A percentile compares a stretch with the other conserved stretches of the same genome.
Evolutionary conservation across 1,139 yeast genomes (phyloP).

Genomic region (Geotrichum carabidarum): DNA sequence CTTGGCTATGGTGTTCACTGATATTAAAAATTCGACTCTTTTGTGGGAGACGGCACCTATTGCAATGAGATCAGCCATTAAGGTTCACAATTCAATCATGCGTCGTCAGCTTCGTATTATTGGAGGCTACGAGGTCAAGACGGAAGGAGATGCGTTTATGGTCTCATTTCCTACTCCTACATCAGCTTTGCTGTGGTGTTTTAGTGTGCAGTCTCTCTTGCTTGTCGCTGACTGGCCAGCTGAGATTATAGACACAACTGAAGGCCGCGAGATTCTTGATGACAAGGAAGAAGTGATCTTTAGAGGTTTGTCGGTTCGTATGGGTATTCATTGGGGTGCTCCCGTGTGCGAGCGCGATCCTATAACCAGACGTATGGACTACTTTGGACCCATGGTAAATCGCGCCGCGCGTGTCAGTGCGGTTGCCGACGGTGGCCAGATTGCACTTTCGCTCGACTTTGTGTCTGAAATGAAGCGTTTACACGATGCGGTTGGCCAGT

Average conservation of each 20-base stretch:
- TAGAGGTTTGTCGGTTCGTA: conserved; percentile 87
- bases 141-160: conserved; percentile 99
- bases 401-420: conserved; percentile 91
- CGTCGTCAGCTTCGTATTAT: conserved; percentile 85
- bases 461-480: conserved; percentile 63
- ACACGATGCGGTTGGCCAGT: conserved; percentile 42
- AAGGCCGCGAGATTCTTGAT: conserved; percentile 78
- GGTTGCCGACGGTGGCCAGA: conserved; percentile 96
- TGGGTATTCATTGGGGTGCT: conserved; percentile 98
- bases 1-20: conserved; percentile 92
- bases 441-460: conserved; percentile 78
- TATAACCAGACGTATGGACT: conserved; percentile 95
- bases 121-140: conserved; percentile 96
- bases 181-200: conserved; percentile 88
- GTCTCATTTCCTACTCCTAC: conserved; percentile 93
- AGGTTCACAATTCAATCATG: conserved; percentile 90
- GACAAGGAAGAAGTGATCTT: conserved; percentile 56
- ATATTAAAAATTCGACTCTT: conserved; percentile 87
- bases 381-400: conserved; percentile 97
- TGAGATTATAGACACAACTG: conserved; percentile 78
- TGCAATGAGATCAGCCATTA: conserved; percentile 95
- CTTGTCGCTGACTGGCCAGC: conserved; percentile 91
- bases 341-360: conserved; percentile 96
- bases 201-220: conserved; percentile 82
- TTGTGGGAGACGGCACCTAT: conserved; percentile 91